Percentiles rank a stretch among this genome's conserved stretches.
Evolutionary conservation across 208 protist species (phyloP).

Genomic region (Trichomonas vaginalis): DNA sequence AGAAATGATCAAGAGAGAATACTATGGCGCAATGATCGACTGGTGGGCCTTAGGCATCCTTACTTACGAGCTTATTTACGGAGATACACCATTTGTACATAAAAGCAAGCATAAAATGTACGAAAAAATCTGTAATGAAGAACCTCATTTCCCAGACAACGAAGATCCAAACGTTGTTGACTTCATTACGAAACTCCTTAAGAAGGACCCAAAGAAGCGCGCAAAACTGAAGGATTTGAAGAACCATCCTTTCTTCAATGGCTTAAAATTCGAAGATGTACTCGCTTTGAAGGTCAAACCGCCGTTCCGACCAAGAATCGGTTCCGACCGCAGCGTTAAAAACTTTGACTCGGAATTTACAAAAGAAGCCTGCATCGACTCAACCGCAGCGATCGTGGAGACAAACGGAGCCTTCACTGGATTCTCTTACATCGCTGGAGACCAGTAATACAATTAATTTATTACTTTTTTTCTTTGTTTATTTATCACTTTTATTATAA

Average conservation of each 20-base stretch:
- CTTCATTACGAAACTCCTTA: not conserved
- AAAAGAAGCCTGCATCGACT: not conserved
- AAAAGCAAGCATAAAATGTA: not conserved
- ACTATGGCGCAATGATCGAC: not conserved
- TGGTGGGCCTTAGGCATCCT: constrained; percentile 5
- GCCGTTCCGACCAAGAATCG: not conserved
- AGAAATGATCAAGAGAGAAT: not conserved
- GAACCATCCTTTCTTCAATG: constrained; percentile 11
- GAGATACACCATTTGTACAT: not conserved
- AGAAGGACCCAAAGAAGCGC: constrained; percentile 1
- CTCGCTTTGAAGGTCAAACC: not conserved
- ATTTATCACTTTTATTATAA: no score
- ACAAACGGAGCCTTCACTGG: not conserved
- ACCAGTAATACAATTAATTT: not conserved
- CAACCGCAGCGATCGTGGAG: not conserved
- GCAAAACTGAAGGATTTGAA: not conserved
- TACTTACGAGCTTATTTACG: constrained; percentile 2
- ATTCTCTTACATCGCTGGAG: not conserved
- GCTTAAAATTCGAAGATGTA: constrained; percentile 11
- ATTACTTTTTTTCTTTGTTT: no score
- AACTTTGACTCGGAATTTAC: constrained; percentile 18
- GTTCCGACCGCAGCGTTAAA: not conserved
- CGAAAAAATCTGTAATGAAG: not conserved
- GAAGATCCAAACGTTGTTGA: not conserved
- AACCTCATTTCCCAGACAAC: not conserved